phyloP scores from a whole-genome alignment of 805 yeast genomes.

The Isabelozyma gotoi region DNA sequence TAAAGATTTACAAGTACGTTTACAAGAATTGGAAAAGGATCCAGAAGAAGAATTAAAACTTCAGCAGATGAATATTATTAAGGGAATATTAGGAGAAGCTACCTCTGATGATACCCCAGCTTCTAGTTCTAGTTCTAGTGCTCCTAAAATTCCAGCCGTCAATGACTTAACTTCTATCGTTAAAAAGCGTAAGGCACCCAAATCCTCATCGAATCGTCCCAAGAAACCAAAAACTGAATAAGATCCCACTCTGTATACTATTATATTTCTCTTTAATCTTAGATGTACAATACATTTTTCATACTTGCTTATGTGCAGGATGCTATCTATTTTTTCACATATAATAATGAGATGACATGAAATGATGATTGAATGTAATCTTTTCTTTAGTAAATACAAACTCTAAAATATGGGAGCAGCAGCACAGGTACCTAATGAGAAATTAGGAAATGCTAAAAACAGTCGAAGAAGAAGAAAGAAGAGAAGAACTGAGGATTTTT shows the following conservation, averaged over 20 bases:
- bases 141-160: conserved; percentile 28
- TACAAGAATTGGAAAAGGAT: conserved; percentile 53
- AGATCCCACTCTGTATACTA: neutral
- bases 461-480: conserved; percentile 64
- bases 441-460: conserved; percentile 4
- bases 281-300: neutral
- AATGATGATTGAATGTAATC: no score
- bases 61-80: conserved; percentile 52
- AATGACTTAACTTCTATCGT: conserved; percentile 66
- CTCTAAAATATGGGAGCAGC: neutral
- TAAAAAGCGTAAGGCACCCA: conserved; percentile 47
- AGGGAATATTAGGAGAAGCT: conserved; percentile 57
- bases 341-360: neutral
- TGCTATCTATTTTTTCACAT: neutral
- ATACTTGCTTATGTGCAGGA: neutral
- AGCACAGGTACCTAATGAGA: neutral
- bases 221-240: neutral
- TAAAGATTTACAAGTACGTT: conserved; percentile 55
- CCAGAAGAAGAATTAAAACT: conserved; percentile 48
- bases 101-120: conserved; percentile 10
- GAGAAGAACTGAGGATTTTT: conserved; percentile 80
- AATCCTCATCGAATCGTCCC: neutral
- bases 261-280: no score
- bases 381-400: neutral
- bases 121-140: no score